phyloP scores from a whole-genome alignment of 2,329 filamentous ascomycete species.

The Curvularia hawaiiensis region DNA sequence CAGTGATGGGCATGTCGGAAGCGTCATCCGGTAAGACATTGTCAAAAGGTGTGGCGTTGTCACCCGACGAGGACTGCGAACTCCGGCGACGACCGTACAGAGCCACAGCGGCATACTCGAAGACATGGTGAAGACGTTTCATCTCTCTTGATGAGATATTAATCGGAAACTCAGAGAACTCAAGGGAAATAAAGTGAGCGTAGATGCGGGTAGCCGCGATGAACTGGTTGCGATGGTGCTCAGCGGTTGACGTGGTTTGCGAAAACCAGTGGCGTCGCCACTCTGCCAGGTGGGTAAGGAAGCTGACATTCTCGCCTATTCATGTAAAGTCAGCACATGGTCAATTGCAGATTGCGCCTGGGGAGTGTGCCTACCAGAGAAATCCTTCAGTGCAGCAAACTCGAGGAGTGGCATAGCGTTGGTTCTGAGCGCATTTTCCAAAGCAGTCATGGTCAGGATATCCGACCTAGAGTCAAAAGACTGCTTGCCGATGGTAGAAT shows the following conservation, averaged over 20 bases:
- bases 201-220: slow-evolving; percentile 40
- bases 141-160: slow-evolving; percentile 41
- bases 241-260: slow-evolving; percentile 23
- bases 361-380: slow-evolving; percentile 16
- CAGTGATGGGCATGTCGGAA: slow-evolving; percentile 21
- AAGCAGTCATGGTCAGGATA: slow-evolving; percentile 42
- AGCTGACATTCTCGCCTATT: slow-evolving; percentile 44
- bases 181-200: slow-evolving; percentile 41
- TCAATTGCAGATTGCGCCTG: neutral
- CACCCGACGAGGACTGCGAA: slow-evolving; percentile 21
- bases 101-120: slow-evolving; percentile 28
- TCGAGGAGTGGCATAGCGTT: slow-evolving; percentile 39
- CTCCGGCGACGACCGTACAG: slow-evolving; percentile 28
- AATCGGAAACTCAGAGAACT: slow-evolving; percentile 44
- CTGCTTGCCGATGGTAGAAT: slow-evolving; percentile 16
- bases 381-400: slow-evolving; percentile 44
- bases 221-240: slow-evolving; percentile 37
- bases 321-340: neutral
- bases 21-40: slow-evolving; percentile 17
- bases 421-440: slow-evolving; percentile 40
- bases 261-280: slow-evolving; percentile 42
- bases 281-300: slow-evolving; percentile 40
- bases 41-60: slow-evolving; percentile 40
- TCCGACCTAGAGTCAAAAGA: slow-evolving; percentile 39
- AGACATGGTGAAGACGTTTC: slow-evolving; percentile 35